phyloP scores from a whole-genome alignment of 495 filamentous ascomycete species.

The Astrocystis sublimbata region DNA sequence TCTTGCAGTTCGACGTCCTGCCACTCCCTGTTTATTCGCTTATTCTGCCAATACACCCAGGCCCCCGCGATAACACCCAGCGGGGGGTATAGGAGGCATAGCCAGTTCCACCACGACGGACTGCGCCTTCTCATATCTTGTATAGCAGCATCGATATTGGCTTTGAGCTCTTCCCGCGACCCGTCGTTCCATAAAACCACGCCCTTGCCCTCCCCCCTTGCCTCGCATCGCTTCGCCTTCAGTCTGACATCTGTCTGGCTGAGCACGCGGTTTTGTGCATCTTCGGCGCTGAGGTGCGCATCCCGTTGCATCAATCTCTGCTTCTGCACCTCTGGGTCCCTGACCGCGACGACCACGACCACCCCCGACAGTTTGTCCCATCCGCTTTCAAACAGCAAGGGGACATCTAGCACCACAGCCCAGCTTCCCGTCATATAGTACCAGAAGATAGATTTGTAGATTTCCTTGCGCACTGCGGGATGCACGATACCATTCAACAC shows the following conservation, averaged over 20 bases:
- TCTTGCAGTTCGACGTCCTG: conserved; percentile 62
- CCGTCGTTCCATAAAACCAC: conserved; percentile 88
- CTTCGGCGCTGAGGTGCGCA: conserved; percentile 67
- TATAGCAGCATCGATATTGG: conserved; percentile 64
- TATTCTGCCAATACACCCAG: conserved; percentile 69
- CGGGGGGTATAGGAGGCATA: conserved; percentile 71
- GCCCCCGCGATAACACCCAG: conserved; percentile 62
- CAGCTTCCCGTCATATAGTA: conserved; percentile 71
- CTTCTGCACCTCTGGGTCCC: conserved; percentile 77
- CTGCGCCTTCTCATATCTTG: conserved; percentile 58
- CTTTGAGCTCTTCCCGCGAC: conserved; percentile 62
- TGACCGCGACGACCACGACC: conserved; percentile 82
- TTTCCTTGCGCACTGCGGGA: conserved; percentile 76
- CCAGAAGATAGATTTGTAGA: conserved; percentile 64
- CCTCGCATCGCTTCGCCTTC: conserved; percentile 74
- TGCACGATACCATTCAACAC: conserved; percentile 90
- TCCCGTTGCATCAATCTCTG: conserved; percentile 70
- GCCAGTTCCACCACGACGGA: conserved; percentile 78
- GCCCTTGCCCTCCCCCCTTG: conserved; percentile 61
- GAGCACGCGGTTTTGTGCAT: conserved; percentile 76
- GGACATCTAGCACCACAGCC: conserved; percentile 92
- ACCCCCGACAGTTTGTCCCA: conserved; percentile 78
- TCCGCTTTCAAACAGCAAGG: conserved; percentile 82
- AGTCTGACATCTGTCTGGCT: conserved; percentile 82
- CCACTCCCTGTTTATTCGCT: conserved; percentile 68